These are phyloP conservation scores for Ehretia macrophylla DNA, from an alignment of 257 asterid species.

Conservation along the genomic window DNA sequence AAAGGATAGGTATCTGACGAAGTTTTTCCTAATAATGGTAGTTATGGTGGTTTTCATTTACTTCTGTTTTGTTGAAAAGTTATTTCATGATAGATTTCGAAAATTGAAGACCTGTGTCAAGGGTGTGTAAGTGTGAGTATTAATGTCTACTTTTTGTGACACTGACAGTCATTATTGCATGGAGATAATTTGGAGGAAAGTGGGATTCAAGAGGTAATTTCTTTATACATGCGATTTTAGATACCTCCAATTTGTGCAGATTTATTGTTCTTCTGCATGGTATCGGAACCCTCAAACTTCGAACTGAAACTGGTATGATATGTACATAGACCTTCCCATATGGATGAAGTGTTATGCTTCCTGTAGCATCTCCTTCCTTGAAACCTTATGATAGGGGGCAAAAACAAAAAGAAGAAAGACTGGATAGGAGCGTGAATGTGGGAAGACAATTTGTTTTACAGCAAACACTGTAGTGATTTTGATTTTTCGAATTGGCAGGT, in stretches of 20 bases:
- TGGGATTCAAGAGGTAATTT: conserved; percentile 90
- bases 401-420: background rate
- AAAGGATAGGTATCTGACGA: too few species aligned
- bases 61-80: too few species aligned
- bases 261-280: background rate
- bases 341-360: too few species aligned
- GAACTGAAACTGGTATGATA: too few species aligned
- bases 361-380: background rate
- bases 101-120: conserved; percentile 13
- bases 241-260: background rate
- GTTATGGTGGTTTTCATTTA: too few species aligned
- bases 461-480: too few species aligned
- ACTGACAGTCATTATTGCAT: conserved; percentile 74
- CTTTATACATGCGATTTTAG: conserved; percentile 8
- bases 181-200: conserved; percentile 77
- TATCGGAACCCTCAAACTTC: background rate
- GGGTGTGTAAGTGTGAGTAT: conserved; percentile 13
- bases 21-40: too few species aligned
- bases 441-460: too few species aligned
- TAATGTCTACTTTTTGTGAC: conserved; percentile 19
- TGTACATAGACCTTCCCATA: too few species aligned
- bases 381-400: background rate
- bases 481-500: conserved; percentile 44
- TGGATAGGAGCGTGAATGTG: too few species aligned
- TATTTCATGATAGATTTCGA: too few species aligned